phyloP scores from a whole-genome alignment of 352 stramenopile genomes.

The Elongisporangium undulatum region DNA sequence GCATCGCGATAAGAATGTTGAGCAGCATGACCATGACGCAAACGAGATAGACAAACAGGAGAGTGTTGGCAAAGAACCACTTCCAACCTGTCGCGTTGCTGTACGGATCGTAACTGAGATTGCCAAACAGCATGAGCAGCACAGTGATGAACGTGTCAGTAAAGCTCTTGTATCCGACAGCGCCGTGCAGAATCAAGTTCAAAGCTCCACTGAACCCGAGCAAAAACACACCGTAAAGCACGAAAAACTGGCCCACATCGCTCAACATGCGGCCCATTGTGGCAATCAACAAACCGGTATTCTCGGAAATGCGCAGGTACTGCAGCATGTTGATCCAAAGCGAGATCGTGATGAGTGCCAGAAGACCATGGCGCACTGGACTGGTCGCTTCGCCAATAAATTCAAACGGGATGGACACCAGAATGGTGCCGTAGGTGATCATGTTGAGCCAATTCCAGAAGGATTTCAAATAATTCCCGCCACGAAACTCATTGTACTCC shows the following conservation, averaged over 20 bases:
- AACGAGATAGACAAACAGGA: conserved; percentile 51
- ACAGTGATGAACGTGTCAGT: conserved; percentile 63
- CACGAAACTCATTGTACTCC: conserved; percentile 41
- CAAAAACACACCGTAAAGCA: conserved; percentile 72
- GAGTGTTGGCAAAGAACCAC: conserved; percentile 40
- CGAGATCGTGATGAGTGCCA: conserved; percentile 53
- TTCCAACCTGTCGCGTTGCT: conserved; percentile 25
- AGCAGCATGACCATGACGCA: conserved; percentile 54
- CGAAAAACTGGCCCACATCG: conserved; percentile 60
- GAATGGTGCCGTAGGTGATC: conserved; percentile 33
- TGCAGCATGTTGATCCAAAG: conserved; percentile 72
- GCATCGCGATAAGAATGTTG: conserved; percentile 71
- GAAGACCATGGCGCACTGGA: conserved; percentile 39
- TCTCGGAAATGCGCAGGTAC: conserved; percentile 58
- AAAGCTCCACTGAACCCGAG: conserved; percentile 69
- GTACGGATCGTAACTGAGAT: conserved; percentile 46
- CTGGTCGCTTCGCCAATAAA: conserved; percentile 18
- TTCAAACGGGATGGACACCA: conserved; percentile 51
- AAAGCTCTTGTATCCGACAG: conserved; percentile 50
- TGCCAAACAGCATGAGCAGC: conserved; percentile 69
- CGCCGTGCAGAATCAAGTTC: conserved; percentile 54
- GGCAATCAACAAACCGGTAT: conserved; percentile 57
- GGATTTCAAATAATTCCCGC: conserved; percentile 51
- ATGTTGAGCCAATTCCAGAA: conserved; percentile 65
- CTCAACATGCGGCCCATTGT: conserved; percentile 76